Conservation (phyloP, 176 grass and related monocot species). For the Oryza punctata region DNA sequence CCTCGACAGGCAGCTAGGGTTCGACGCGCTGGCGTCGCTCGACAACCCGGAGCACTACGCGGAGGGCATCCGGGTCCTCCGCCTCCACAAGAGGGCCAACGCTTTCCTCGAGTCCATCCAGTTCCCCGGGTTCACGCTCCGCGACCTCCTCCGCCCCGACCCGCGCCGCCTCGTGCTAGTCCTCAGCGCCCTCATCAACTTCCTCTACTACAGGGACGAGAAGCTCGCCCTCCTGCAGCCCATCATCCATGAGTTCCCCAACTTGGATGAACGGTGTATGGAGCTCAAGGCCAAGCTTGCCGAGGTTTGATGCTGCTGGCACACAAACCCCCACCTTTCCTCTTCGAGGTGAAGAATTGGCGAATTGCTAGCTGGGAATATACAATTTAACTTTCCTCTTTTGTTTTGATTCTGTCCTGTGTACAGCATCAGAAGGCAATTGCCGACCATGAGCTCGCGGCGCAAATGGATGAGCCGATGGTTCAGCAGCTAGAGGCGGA, state of each 20-base stretch:
- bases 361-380: neutral
- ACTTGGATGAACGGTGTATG: neutral
- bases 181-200: slow-evolving; percentile 82
- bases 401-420: neutral
- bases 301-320: slow-evolving; percentile 36
- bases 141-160: slow-evolving; percentile 57
- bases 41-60: slow-evolving; percentile 71
- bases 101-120: slow-evolving; percentile 60
- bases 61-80: slow-evolving; percentile 19
- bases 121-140: slow-evolving; percentile 51
- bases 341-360: neutral
- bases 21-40: slow-evolving; percentile 45
- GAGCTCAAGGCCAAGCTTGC: slow-evolving; percentile 52
- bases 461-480: slow-evolving; percentile 56
- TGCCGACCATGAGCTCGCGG: slow-evolving; percentile 49
- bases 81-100: slow-evolving; percentile 37
- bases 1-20: slow-evolving; percentile 61
- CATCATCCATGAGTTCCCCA: slow-evolving; percentile 32
- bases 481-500: slow-evolving; percentile 54
- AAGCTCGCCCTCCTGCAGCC: slow-evolving; percentile 51
- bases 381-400: neutral
- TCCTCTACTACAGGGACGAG: slow-evolving; percentile 69
- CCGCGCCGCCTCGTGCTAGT: slow-evolving; percentile 40
- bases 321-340: neutral
- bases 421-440: slow-evolving; percentile 60